Evolutionary conservation across 192 early-diverging fungal genomes (phyloP), one percentile per base, ranked within the genome.

Genomic region (Globomyces pollinis-pini): DNA sequence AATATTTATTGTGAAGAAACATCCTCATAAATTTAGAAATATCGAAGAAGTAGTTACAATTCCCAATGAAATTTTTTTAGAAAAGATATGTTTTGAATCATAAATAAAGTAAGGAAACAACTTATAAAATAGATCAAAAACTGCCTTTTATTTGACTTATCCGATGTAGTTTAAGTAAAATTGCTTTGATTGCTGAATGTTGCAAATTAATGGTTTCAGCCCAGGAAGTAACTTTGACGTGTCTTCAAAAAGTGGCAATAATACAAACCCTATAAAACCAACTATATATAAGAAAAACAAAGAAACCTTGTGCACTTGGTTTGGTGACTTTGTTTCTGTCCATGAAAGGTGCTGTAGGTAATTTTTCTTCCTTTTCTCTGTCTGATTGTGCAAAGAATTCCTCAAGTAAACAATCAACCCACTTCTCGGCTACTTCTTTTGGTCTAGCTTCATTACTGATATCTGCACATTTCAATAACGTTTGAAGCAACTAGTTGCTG

Each of bases 381-480:
- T 80, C 78, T 1, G 66, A 69, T 53, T 80, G 78, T 39, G 60
- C 39, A 61, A 80, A 80, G 50, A 77, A 80, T 54, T 80, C 78
- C 38, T 72, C 71, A n/a, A 80, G 58, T 28, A 80, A 57, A 54
- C 57, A 59, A 53, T 76, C 78, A 24, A 80, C 75, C 78, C 78
- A 80, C 28, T 72, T 72, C 38, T 80, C 78, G 3, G 61, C 60
- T 11, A 78, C 67, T 29, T 78, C 63, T 39, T 70, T 75, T 2
- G 79, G 79, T 29, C 79, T 61, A 15, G 75, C 79, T 65, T 81
- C 79, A 62, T 81, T 81, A 34, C 65, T 68, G 35, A 81, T 78
- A 44, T 81, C 79, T 31, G 74, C 66, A 54, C 79, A 79, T 50
- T 81, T 81, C 16, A 73, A 64, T 26, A 81, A 64, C 57, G 78